phyloP scores from a whole-genome alignment of 495 filamentous ascomycete genomes.

The Parathielavia appendiculata region DNA sequence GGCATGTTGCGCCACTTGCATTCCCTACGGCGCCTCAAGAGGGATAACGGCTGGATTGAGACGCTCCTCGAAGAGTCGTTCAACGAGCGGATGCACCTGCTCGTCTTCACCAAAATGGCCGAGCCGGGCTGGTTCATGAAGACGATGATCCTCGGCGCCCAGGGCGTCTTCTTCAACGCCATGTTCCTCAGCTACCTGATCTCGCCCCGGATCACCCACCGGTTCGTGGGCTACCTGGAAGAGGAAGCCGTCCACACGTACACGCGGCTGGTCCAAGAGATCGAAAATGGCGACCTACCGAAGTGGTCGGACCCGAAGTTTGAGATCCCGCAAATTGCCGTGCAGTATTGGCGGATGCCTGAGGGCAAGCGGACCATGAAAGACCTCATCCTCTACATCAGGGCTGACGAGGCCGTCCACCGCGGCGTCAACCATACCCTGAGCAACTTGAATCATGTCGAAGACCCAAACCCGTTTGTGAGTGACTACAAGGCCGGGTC shows the following conservation, averaged over 20 bases:
- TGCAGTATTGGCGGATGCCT: conserved; percentile 90
- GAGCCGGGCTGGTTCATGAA: conserved; percentile 90
- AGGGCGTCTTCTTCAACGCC: conserved; percentile 87
- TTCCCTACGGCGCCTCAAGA: conserved; percentile 73
- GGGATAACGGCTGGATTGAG: conserved; percentile 98
- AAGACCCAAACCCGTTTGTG: conserved; percentile 88
- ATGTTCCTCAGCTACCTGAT: conserved; percentile 87
- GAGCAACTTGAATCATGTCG: conserved; percentile 71
- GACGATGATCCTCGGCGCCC: conserved; percentile 73
- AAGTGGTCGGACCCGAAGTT: conserved; percentile 66
- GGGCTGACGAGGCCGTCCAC: conserved; percentile 89
- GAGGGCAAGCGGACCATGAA: conserved; percentile 76
- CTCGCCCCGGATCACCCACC: conserved; percentile 83
- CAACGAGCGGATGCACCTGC: conserved; percentile 94
- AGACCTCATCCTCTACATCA: conserved; percentile 80
- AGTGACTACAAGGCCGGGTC: conserved; percentile 60
- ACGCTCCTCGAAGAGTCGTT: conserved; percentile 89
- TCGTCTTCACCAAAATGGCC: conserved; percentile 90
- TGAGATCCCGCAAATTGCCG: conserved; percentile 78
- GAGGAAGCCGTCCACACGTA: conserved; percentile 97
- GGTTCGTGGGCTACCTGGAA: conserved; percentile 95
- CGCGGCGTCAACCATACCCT: conserved; percentile 96
- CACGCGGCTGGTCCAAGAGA: conserved; percentile 75
- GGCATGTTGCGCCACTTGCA: conserved; percentile 88
- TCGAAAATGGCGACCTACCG: conserved; percentile 77